These are phyloP conservation scores for Orobanche coerulescens DNA, from an alignment of 257 asterid species.

Conservation along the genomic window DNA sequence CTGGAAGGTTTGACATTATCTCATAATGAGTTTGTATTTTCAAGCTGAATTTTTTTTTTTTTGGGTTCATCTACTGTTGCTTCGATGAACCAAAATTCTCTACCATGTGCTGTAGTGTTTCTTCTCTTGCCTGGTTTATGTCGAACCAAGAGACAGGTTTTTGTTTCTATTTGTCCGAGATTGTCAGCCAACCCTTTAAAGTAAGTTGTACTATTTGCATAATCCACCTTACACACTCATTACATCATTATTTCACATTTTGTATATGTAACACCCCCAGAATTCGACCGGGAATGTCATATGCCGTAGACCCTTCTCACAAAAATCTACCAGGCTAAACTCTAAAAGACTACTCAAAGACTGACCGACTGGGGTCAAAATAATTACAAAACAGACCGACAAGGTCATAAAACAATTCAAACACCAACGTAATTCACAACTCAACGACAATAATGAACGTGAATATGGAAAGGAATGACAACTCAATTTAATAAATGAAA, in stretches of 20 bases:
- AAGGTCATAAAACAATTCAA: no score
- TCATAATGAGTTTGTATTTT: neutral
- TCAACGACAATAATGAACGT: no score
- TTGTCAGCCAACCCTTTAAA: conserved; percentile 51
- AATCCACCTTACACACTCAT: neutral
- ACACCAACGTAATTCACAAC: no score
- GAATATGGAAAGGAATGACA: no score
- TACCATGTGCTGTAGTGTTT: conserved; percentile 33
- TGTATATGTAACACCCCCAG: no score
- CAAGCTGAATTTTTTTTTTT: neutral
- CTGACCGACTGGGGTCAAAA: no score
- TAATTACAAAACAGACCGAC: no score
- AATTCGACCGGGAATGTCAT: no score
- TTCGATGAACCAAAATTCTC: conserved; percentile 1
- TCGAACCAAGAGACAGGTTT: conserved; percentile 58
- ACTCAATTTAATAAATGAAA: no score
- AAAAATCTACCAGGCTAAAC: no score
- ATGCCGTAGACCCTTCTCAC: no score
- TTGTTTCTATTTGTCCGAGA: conserved; percentile 55
- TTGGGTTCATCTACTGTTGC: neutral
- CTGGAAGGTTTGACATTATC: conserved; percentile 41
- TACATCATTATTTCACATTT: neutral
- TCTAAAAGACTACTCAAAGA: no score
- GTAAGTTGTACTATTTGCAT: conserved; percentile 29
- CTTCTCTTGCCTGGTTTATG: conserved; percentile 63